Evolutionary conservation across 1,284 basidiomycete genomes (phyloP).

Genomic region (Cronartium quercuum): DNA sequence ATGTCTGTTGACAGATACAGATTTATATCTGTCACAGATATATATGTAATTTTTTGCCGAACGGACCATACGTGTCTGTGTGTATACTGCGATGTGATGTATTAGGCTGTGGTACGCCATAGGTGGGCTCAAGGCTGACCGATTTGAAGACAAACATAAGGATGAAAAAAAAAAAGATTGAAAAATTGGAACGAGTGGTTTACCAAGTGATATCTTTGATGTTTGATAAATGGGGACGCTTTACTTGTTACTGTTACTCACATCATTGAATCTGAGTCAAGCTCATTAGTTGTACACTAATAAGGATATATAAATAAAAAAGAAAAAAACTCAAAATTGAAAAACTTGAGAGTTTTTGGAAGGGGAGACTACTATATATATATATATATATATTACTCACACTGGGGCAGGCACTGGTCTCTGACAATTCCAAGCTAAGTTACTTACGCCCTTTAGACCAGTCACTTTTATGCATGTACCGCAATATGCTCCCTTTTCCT

Average conservation of each 20-base stretch:
- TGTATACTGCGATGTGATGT: no score
- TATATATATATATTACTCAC: background rate
- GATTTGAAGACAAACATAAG: background rate
- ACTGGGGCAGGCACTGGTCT: background rate
- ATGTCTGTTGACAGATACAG: no score
- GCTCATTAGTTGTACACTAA: background rate
- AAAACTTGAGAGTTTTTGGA: background rate
- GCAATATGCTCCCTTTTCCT: background rate
- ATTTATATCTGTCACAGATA: no score
- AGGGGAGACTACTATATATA: background rate
- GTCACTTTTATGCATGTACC: background rate
- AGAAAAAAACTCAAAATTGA: background rate
- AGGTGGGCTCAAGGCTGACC: background rate
- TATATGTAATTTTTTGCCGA: no score
- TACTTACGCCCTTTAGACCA: background rate
- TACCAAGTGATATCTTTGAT: background rate
- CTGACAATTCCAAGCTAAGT: background rate
- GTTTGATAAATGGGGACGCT: background rate
- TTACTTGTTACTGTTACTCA: background rate
- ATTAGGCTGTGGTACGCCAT: no score
- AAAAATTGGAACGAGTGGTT: background rate
- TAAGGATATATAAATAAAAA: background rate
- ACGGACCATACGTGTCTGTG: no score
- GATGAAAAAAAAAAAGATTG: background rate
- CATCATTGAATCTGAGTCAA: background rate